Evolutionary conservation across 345 rosid species (phyloP).

Genomic region (Gynandropsis gynandra): DNA sequence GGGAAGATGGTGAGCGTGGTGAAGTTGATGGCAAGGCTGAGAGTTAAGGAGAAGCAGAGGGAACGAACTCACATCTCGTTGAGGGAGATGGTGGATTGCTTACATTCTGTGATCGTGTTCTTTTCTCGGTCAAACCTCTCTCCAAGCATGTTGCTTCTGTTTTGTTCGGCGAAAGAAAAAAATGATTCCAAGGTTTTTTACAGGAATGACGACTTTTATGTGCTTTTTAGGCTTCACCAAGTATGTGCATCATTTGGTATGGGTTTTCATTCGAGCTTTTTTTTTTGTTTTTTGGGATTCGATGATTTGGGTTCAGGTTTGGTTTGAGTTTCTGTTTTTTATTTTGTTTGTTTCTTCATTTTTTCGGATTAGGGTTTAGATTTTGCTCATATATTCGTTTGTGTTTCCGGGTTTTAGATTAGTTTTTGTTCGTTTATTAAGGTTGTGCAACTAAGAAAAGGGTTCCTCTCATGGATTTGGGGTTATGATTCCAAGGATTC

Average conservation of each 20-base stretch:
- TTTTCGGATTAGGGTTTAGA: too few species aligned
- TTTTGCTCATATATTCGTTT: too few species aligned
- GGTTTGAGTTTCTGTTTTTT: too few species aligned
- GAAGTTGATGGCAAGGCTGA: slow-evolving; percentile 82
- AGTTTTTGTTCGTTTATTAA: too few species aligned
- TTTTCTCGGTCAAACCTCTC: slow-evolving; percentile 70
- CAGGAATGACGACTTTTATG: slow-evolving; percentile 88
- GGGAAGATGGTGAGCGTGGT: slow-evolving; percentile 72
- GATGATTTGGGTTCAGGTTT: too few species aligned
- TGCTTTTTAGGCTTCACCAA: slow-evolving; percentile 87
- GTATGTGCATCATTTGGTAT: slow-evolving; percentile 35
- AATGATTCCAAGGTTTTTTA: slow-evolving; percentile 58
- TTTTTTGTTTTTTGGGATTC: too few species aligned
- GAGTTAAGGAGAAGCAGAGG: slow-evolving; percentile 94
- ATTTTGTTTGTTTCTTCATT: too few species aligned
- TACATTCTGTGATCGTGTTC: slow-evolving; percentile 55
- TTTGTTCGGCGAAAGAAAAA: slow-evolving; percentile 39
- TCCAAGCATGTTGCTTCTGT: slow-evolving; percentile 52
- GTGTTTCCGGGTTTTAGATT: too few species aligned
- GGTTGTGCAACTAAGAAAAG: too few species aligned
- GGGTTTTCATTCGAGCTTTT: neutral
- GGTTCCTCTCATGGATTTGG: too few species aligned
- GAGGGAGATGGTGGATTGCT: slow-evolving; percentile 44
- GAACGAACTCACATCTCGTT: slow-evolving; percentile 43
- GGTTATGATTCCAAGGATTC: too few species aligned